Evolutionary conservation across 2,329 filamentous ascomycete species (phyloP).

Genomic region (Colletotrichum cuscutae): DNA sequence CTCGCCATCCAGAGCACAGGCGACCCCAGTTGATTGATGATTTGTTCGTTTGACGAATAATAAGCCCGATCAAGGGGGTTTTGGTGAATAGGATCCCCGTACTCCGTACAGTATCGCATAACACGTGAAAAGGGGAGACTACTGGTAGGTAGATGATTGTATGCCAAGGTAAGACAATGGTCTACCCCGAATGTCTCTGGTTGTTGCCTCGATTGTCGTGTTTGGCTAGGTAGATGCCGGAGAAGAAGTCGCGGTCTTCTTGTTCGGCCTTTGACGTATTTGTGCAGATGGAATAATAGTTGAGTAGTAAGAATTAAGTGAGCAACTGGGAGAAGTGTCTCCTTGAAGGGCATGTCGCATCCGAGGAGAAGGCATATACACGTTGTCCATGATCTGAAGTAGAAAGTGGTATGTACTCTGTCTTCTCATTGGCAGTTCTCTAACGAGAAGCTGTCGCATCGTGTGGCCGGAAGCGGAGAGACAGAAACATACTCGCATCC

Average conservation of each 20-base stretch:
- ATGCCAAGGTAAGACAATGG: background rate
- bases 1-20: background rate
- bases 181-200: conserved; percentile 4
- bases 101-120: background rate
- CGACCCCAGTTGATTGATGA: background rate
- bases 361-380: background rate
- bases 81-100: background rate
- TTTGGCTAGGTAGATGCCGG: background rate
- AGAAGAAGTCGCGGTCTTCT: background rate
- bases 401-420: background rate
- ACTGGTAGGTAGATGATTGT: background rate
- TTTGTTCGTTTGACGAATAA: background rate
- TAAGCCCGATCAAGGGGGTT: background rate
- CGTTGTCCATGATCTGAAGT: background rate
- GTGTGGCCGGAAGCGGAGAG: conserved; percentile 8
- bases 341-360: background rate
- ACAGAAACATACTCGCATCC: background rate
- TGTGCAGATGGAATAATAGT: background rate
- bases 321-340: background rate
- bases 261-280: background rate
- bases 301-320: background rate
- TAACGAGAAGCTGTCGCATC: background rate
- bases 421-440: background rate
- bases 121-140: background rate
- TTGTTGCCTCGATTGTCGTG: background rate